Base-by-base conservation (phyloP, 108 stramenopile genomes). In the Cylindrotheca fusiformis region DNA sequence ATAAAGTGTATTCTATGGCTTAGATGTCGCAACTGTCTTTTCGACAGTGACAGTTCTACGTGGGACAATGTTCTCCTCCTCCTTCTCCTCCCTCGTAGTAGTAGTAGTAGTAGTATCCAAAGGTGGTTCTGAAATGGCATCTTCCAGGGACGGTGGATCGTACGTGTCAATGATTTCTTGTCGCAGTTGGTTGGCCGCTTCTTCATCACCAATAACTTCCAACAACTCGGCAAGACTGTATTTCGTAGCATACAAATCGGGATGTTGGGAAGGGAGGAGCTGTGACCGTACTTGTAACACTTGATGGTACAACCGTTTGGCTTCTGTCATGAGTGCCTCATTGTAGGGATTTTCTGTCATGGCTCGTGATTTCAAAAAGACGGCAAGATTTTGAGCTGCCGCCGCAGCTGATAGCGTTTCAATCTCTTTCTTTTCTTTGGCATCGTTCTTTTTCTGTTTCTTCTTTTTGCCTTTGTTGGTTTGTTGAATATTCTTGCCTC, bases 341-440 rank as follows among this genome's bases (percentile, higher is more conserved):
- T 76, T 51, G 59, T 60, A 25, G 62, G 68, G 48, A 53, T 55
- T 65, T 24, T 58, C 50, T 61, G 60, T 80, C 70, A 68, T 84
- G 72, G 74, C 84, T 58, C 79, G 68, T 31, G 69, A 53, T 68
- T 90, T 94, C 22, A 90, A 69, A 75, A 94, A 88, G 29, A 94
- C 85, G 32, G 92, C 92, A 32, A 94, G 66, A 65, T 94, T 90
- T 60, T 94, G 92, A 19, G 84, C 92, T 24, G 89, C 88, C n/a
- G 87, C 69, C 31, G 92, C 88, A 20, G 88, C 83, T 0, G 89
- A 87, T 3, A 90, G 72, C 8, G 92, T 94, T 53, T 72, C 30
- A 58, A 65, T 52, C 17, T 50, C n/a, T 26, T 17, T 45, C 24
- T 48, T 33, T 21, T 77, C 33, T 48, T 60, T 72, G 24, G 32